A percentile compares a stretch with the other conserved stretches of the same genome.
Evolutionary conservation across 805 yeast species (phyloP).

Genomic region (Schwanniomyces vanrijiae): DNA sequence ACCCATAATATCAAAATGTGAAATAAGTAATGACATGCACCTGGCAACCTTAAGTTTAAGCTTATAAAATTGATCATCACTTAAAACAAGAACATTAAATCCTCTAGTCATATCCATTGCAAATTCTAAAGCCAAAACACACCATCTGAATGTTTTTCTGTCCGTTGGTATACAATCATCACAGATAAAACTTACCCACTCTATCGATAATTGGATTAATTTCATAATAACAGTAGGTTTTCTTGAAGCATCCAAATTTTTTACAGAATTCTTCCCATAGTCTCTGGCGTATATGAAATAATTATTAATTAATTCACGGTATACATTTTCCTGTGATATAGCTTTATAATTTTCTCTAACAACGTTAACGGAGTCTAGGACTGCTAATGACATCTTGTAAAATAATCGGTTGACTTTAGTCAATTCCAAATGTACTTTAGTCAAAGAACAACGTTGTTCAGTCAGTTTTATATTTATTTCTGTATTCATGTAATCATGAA

Average conservation of each 20-base stretch:
- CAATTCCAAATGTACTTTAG: slow-evolving; percentile 72
- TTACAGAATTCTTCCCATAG: slow-evolving; percentile 69
- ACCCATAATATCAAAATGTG: slow-evolving; percentile 98
- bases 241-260: slow-evolving; percentile 60
- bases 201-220: slow-evolving; percentile 73
- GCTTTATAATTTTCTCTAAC: slow-evolving; percentile 55
- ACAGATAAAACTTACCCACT: slow-evolving; percentile 90
- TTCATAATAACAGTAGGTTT: slow-evolving; percentile 69
- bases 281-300: slow-evolving; percentile 79
- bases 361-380: slow-evolving; percentile 58
- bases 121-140: slow-evolving; percentile 92
- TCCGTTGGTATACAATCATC: slow-evolving; percentile 96
- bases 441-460: slow-evolving; percentile 69
- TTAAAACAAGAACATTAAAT: slow-evolving; percentile 78
- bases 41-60: slow-evolving; percentile 85
- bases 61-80: slow-evolving; percentile 69
- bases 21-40: slow-evolving; percentile 88
- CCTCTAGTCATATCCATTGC: slow-evolving; percentile 94
- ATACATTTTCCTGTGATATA: slow-evolving; percentile 48
- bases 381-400: slow-evolving; percentile 64
- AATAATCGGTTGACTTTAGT: slow-evolving; percentile 63
- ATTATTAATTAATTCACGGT: slow-evolving; percentile 75
- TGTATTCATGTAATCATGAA: slow-evolving; percentile 51
- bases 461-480: slow-evolving; percentile 40
- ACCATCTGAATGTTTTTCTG: slow-evolving; percentile 89